Percentiles rank a stretch among this genome's conserved stretches.
phyloP scores from a whole-genome alignment of 2,329 filamentous ascomycete genomes.

The Penicillium sp. region DNA sequence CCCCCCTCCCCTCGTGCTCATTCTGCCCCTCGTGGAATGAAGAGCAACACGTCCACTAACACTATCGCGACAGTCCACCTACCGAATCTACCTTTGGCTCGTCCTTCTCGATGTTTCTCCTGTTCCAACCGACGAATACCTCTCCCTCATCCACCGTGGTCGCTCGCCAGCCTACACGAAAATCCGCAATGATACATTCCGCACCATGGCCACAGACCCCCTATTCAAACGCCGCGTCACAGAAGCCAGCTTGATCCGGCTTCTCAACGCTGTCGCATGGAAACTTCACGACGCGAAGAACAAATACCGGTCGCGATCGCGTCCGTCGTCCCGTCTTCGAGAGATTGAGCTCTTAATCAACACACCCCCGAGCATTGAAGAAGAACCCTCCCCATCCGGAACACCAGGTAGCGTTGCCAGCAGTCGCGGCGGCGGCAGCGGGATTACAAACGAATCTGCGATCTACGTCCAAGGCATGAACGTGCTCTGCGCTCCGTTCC shows the following conservation, averaged over 20 bases:
- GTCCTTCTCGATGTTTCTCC: conserved; percentile 82
- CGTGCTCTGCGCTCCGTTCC: conserved; percentile 85
- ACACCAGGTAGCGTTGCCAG: conserved; percentile 11
- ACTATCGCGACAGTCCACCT: conserved; percentile 73
- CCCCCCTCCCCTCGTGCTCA: no score
- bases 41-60: no score
- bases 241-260: conserved; percentile 84
- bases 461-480: conserved; percentile 99
- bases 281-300: conserved; percentile 69
- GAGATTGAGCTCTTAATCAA: conserved; percentile 39
- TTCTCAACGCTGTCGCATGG: conserved; percentile 94
- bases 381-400: conserved; percentile 44
- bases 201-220: conserved; percentile 88
- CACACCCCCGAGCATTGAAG: conserved; percentile 31
- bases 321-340: conserved; percentile 39
- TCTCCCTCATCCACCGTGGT: conserved; percentile 81
- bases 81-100: conserved; percentile 93
- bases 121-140: conserved; percentile 76
- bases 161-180: conserved; percentile 92
- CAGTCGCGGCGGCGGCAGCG: no score
- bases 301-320: conserved; percentile 35
- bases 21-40: no score
- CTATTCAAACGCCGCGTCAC: conserved; percentile 90
- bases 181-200: conserved; percentile 96
- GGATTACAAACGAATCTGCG: conserved; percentile 58